A percentile compares a stretch with the other conserved stretches of the same genome.
Conservation (phyloP, 108 stramenopile genomes). For the Chaetoceros tenuissimus region DNA sequence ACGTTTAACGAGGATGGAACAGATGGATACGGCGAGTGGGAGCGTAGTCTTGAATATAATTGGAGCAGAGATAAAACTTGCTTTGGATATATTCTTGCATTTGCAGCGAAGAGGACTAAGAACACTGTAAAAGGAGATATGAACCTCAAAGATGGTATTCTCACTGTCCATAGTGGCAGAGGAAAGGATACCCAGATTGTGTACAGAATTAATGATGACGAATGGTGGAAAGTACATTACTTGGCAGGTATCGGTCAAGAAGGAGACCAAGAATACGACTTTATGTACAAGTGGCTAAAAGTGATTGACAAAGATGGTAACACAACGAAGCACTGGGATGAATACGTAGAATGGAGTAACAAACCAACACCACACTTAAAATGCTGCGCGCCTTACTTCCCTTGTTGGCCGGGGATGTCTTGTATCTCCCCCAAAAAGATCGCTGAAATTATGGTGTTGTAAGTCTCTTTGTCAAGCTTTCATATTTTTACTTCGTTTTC, state of each 20-base stretch:
- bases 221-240: constrained; percentile 6
- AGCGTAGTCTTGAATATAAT: background rate
- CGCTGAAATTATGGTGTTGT: too few species aligned
- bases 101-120: background rate
- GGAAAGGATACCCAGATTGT: background rate
- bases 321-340: background rate
- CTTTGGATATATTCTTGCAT: background rate
- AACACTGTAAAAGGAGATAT: background rate
- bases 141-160: background rate
- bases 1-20: background rate
- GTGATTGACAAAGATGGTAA: constrained; percentile 3
- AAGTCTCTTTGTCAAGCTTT: too few species aligned
- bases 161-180: background rate
- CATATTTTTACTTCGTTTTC: too few species aligned
- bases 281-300: constrained; percentile 3
- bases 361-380: background rate
- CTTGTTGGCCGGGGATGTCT: too few species aligned
- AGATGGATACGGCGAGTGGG: background rate
- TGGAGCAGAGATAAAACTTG: background rate
- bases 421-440: too few species aligned
- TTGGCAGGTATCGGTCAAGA: background rate
- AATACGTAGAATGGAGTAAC: background rate
- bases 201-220: background rate
- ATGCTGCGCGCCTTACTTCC: too few species aligned
- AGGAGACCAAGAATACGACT: background rate